Evolutionary conservation across 495 filamentous ascomycete species (phyloP).

Genomic region (Glonium stellatum): DNA sequence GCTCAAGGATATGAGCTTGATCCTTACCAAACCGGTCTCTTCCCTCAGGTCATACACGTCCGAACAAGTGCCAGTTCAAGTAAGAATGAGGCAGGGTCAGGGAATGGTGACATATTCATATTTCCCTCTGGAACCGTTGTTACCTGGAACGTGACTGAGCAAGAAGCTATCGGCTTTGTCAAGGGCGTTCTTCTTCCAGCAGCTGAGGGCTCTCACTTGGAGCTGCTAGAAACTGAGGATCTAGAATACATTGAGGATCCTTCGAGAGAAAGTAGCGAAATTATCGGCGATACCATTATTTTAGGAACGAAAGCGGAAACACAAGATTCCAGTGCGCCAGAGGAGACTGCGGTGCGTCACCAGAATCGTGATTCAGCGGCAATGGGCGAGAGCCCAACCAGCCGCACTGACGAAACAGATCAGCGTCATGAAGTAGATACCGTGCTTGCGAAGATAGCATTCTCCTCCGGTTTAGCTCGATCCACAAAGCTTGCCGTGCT

Average conservation of each 20-base stretch:
- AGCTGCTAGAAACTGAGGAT: conserved; percentile 74
- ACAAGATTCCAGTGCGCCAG: conserved; percentile 11
- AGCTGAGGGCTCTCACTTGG: conserved; percentile 64
- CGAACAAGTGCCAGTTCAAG: conserved; percentile 54
- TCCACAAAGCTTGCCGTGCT: conserved; percentile 95
- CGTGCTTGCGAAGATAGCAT: conserved; percentile 87
- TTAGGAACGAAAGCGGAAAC: conserved; percentile 61
- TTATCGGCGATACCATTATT: conserved; percentile 84
- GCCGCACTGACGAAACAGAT: conserved; percentile 27
- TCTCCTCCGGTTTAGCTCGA: conserved; percentile 88
- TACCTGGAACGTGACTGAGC: conserved; percentile 73
- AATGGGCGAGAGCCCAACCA: conserved; percentile 1
- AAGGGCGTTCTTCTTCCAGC: conserved; percentile 65
- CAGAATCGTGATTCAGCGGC: not conserved
- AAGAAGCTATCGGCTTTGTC: conserved; percentile 64
- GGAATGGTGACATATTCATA: conserved; percentile 81
- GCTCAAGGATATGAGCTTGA: conserved; percentile 62
- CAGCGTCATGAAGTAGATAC: conserved; percentile 54
- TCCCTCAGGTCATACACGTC: conserved; percentile 60
- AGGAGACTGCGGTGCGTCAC: not conserved
- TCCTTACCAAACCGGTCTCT: conserved; percentile 54
- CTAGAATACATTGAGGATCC: conserved; percentile 80
- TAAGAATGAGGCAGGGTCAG: conserved; percentile 54
- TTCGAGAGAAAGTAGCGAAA: conserved; percentile 63
- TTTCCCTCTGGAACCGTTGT: conserved; percentile 96